Evolutionary conservation across 352 stramenopile genomes (phyloP), one percentile per base, ranked within the genome.

Genomic region (Pythium phragmitis): DNA sequence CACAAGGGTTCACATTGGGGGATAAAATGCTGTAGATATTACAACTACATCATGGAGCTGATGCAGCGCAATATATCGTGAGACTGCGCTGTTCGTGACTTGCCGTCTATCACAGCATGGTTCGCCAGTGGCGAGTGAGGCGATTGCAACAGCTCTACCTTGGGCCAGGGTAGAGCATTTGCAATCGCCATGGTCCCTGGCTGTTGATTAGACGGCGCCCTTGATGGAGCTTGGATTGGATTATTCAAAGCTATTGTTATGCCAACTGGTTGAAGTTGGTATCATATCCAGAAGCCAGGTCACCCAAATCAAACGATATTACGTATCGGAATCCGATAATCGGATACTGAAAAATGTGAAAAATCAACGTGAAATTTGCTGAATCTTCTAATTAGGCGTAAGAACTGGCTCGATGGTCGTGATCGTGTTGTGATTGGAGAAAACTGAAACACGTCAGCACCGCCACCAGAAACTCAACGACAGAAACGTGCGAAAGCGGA

Each of bases 361-460:
- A 42, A 6, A 42, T 16, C 9, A 19, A 52, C 23, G 26, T 30
- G 7, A 52, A 52, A 36, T 52, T 52, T 26, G 46, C n/a, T 19
- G 46, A 52, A 52, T 36, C 46, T 14, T 52, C 19, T 34, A 52
- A 52, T 34, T 52, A 30, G 46, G 46, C 33, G 46, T 6, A 36
- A 9, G 46, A 52, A 52, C 46, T 52, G 46, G 46, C 46, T 52
- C 13, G 0, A 52, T 36, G 17, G 46, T 52, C 46, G 8, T n/a
- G 23, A 52, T 52, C 28, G 23, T 17, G 46, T 36, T 52, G 6
- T 52, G 21, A 52, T 52, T 52, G 46, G 46, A 8, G 46, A 21
- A 52, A 52, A n/a, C 23, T 52, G 46, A 36, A 34, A 30, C 26
- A 30, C 26, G 26, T 30, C 26, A 30, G 26, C 26, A 30, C 26